Conservation (phyloP, 495 filamentous ascomycete species). For the Aspergillus kassunensis region DNA sequence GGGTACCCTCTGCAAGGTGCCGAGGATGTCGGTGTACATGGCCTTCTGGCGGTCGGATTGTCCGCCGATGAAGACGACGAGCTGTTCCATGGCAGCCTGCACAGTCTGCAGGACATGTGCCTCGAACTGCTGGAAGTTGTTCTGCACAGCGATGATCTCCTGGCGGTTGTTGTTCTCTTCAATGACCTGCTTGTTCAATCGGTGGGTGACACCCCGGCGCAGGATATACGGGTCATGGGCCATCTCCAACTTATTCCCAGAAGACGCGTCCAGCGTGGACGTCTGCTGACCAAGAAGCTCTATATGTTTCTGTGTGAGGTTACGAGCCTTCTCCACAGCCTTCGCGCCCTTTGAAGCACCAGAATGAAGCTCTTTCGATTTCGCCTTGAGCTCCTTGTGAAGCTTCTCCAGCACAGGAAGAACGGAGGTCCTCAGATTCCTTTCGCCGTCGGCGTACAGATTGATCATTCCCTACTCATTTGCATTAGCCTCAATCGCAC, state of each 20-base stretch:
- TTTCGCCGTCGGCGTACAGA: constrained; percentile 82
- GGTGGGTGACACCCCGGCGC: constrained; percentile 72
- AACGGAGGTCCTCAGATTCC: constrained; percentile 75
- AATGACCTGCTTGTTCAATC: constrained; percentile 82
- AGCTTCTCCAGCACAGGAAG: constrained; percentile 85
- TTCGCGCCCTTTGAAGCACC: constrained; percentile 87
- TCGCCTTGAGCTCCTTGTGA: constrained; percentile 93
- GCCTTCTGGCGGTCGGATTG: constrained; percentile 76
- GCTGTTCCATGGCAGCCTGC: constrained; percentile 74
- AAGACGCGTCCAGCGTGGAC: constrained; percentile 66
- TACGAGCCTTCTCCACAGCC: constrained; percentile 84
- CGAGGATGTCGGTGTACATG: constrained; percentile 80
- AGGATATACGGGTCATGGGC: constrained; percentile 84
- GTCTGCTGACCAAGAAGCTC: constrained; percentile 85
- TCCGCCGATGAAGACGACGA: constrained; percentile 69
- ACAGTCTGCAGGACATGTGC: constrained; percentile 77
- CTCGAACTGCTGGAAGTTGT: constrained; percentile 85
- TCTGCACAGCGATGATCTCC: constrained; percentile 83
- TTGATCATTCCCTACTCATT: constrained; percentile 65
- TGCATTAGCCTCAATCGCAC: background rate
- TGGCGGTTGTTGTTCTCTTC: constrained; percentile 94
- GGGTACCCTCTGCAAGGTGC: constrained; percentile 71
- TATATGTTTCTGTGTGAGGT: constrained; percentile 87
- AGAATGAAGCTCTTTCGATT: constrained; percentile 77
- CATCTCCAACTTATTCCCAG: constrained; percentile 58